Base-by-base conservation (phyloP, 305 asterid genomes). In the Rubia peregrina region DNA sequence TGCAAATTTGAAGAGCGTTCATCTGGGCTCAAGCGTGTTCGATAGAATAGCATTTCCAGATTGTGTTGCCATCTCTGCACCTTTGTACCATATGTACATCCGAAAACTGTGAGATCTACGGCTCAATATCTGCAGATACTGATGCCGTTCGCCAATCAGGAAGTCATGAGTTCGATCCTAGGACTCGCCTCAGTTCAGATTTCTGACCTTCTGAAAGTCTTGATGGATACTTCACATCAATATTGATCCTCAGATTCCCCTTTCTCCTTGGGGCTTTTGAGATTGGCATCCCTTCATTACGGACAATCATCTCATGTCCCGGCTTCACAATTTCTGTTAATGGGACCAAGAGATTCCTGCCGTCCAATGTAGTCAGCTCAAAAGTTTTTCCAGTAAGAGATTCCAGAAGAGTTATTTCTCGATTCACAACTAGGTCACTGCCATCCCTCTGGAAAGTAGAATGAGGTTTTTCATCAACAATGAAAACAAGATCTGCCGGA, bases 261-360 rank as follows among this genome's bases (percentile, higher is more conserved):
- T 83, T 92, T 70, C 73, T 92, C 66, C 91, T 79, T 33, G 89
- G 96, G 13, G 84, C 95, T 77, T 85, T 90, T 2, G 98, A 88
- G 36, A 87, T 78, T 19, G 98, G 98, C 96, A 92, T 92, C 22
- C 98, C 98, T 85, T 92, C 98, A 67, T 87, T 83, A 21, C 90
- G 80, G 74, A 88, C 80, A 63, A 77, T 71, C 69, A 88, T 53
- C 77, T 92, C 96, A 9, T 87, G 83, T 16, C 96, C 98, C 13
- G 96, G 97, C 84, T 86, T 90, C 55, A 87, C 82, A 30, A 90
- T 84, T 77, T 90, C 96, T 0, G 86, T 83, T 62, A 90, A 75
- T n/a, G 95, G 96, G 74, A 90, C 74, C 48, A 70, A 77, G 71
- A 90, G 74, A 57, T 73, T 87, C 76, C 96, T 77, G 63, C 92